Conservation (phyloP, 352 stramenopile genomes). For the Globisporangium ultimum region DNA sequence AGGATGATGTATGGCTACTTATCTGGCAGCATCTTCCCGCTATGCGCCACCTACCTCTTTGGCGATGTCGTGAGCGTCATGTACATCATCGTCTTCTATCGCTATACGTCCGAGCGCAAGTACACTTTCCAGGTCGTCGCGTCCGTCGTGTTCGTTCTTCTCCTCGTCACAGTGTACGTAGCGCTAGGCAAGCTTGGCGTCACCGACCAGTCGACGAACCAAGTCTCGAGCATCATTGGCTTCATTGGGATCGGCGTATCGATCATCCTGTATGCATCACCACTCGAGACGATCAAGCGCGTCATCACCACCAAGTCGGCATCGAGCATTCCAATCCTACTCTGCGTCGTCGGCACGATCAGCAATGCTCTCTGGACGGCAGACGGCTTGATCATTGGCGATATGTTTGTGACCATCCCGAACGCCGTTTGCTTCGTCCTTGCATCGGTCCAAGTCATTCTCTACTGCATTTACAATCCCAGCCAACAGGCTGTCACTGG, state of each 20-base stretch:
- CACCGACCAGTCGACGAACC: conserved; percentile 10
- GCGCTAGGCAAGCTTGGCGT: conserved; percentile 15
- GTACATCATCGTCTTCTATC: conserved; percentile 17
- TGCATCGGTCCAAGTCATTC: conserved; percentile 30
- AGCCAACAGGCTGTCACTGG: background rate
- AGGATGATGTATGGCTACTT: conserved; percentile 37
- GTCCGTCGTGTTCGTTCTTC: conserved; percentile 3
- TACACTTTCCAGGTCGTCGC: conserved; percentile 11
- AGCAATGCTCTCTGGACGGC: conserved; percentile 38
- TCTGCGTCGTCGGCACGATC: conserved; percentile 21
- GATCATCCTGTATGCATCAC: conserved; percentile 32
- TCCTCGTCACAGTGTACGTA: conserved; percentile 19
- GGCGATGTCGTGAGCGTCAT: conserved; percentile 6
- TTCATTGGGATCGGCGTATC: conserved; percentile 25
- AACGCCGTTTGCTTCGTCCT: conserved; percentile 30
- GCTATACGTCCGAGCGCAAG: conserved; percentile 11
- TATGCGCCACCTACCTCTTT: conserved; percentile 14
- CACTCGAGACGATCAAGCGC: conserved; percentile 23
- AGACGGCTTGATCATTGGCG: conserved; percentile 25
- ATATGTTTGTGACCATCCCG: conserved; percentile 35
- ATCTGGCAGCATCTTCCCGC: conserved; percentile 17
- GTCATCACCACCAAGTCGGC: conserved; percentile 27
- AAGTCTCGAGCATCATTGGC: conserved; percentile 19
- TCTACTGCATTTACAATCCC: conserved; percentile 31
- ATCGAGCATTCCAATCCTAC: conserved; percentile 25